phyloP scores from a whole-genome alignment of 139 green algal genomes.

The Tetradesmus lagerheimii region DNA sequence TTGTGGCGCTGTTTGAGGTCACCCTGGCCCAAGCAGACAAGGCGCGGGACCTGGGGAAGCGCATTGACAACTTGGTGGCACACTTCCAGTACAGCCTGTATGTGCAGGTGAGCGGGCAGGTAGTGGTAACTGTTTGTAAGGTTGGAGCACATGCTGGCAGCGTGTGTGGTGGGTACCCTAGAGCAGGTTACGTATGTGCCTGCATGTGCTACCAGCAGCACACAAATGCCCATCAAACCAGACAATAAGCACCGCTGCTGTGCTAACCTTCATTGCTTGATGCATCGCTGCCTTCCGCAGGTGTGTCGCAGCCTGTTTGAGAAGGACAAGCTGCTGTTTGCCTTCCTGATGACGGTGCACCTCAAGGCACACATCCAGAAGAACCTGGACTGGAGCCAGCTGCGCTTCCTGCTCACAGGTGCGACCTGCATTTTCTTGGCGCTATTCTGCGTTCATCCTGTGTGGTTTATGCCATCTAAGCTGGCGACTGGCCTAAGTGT shows the following conservation, averaged over 20 bases:
- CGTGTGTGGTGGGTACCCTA: too few relatives aligned
- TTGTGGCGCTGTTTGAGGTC: constrained; percentile 75
- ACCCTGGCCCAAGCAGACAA: constrained; percentile 64
- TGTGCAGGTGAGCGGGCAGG: constrained; percentile 65
- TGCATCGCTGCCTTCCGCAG: not conserved
- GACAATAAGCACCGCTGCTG: not conserved
- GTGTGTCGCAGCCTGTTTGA: constrained; percentile 78
- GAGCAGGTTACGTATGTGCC: too few relatives aligned
- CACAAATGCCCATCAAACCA: too few relatives aligned
- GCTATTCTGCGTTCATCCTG: too few relatives aligned
- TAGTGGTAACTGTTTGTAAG: too few relatives aligned
- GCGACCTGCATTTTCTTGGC: constrained; percentile 39
- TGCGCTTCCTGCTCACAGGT: constrained; percentile 85
- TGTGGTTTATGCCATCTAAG: too few relatives aligned
- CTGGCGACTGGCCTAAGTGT: too few relatives aligned
- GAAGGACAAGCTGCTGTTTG: constrained; percentile 90
- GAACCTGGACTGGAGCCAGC: constrained; percentile 63
- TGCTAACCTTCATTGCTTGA: not conserved
- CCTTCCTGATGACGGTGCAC: constrained; percentile 68
- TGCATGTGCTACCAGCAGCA: too few relatives aligned
- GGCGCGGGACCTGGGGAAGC: constrained; percentile 55
- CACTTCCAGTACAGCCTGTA: constrained; percentile 83
- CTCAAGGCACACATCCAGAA: constrained; percentile 68
- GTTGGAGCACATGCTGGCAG: too few relatives aligned
- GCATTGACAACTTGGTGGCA: constrained; percentile 62